Conservation (phyloP, 2,329 filamentous ascomycete species). For the Balansia obtecta region DNA sequence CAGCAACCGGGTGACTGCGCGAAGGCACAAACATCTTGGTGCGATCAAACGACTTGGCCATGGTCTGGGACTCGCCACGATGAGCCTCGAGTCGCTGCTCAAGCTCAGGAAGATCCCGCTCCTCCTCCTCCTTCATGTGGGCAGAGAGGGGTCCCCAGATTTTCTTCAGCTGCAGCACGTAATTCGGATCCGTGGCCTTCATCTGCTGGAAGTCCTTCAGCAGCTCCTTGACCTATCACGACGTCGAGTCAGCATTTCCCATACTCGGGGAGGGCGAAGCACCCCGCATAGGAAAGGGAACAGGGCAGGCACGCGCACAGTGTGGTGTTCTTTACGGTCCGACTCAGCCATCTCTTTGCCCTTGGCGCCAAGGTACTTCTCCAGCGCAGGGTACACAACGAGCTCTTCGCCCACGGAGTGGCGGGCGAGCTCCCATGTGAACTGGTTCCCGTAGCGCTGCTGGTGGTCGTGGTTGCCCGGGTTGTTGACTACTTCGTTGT, state of each 20-base stretch:
- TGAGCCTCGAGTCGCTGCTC: slow-evolving; percentile 26
- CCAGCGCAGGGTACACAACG: slow-evolving; percentile 41
- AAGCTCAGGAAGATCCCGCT: slow-evolving; percentile 33
- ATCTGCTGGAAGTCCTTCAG: slow-evolving; percentile 38
- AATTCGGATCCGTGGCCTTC: slow-evolving; percentile 24
- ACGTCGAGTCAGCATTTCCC: no score
- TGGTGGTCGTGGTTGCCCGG: slow-evolving; percentile 23
- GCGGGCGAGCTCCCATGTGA: slow-evolving; percentile 35
- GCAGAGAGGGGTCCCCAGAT: slow-evolving; percentile 30
- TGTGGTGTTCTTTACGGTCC: slow-evolving; percentile 34
- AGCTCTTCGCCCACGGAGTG: slow-evolving; percentile 36
- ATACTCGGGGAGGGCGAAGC: no score
- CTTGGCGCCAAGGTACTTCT: slow-evolving; percentile 28
- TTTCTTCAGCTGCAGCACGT: slow-evolving; percentile 27
- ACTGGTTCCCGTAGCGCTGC: slow-evolving; percentile 31
- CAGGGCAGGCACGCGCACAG: slow-evolving; percentile 15
- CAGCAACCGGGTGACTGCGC: slow-evolving; percentile 36
- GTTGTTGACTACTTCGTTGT: slow-evolving; percentile 26
- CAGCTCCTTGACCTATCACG: slow-evolving; percentile 34
- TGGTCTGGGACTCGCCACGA: slow-evolving; percentile 19
- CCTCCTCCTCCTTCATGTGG: slow-evolving; percentile 40
- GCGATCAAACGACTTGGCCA: slow-evolving; percentile 31
- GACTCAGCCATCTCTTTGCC: slow-evolving; percentile 32
- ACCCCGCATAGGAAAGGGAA: background rate
- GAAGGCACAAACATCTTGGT: slow-evolving; percentile 43